Evolutionary conservation across 139 green algal genomes (phyloP), one percentile per base, ranked within the genome.

Genomic region (Coelastrella sp.): DNA sequence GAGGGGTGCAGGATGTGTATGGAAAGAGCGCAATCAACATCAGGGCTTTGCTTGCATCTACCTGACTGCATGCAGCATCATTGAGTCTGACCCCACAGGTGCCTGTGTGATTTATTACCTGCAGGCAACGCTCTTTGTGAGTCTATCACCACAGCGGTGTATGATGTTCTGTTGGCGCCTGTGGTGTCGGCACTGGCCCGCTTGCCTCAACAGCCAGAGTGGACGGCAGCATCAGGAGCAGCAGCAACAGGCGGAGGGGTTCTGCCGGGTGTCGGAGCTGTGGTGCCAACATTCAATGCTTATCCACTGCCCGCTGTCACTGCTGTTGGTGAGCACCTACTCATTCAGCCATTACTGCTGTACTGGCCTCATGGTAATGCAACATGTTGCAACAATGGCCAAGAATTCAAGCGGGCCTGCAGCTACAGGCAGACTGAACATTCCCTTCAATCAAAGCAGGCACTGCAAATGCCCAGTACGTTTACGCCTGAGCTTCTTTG

Each of bases 271-370:
- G 49, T 70, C 25, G 82, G 27, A n/a, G 92, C 92, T 22, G 78
- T 79, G 22, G 90, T 99, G 83, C 97, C 97, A 0, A 94, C 93
- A 65, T 99, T 99, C 93, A 96, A 92, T 76, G 93, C 96, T 10
- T 98, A 98, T 78, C 97, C 97, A 6, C 93, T 97, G 89, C 90
- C 93, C 20, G 95, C 96, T 74, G 90, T 98, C 19, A 98, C 96
- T 25, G 83, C 91, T 35, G 89, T 95, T 35, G 97, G 97, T 0
- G 97, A 99, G 92, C 97, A 99, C 82, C 91, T 99, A 24, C 97
- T 99, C 93, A 96, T 95, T 82, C 92, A 99, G 94, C 97, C 97
- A 25, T 96, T 98, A 91, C 95, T 96, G 89, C 93, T 99, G 82
- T 49, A 49, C 35, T 49, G 35, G 35, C 35, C 35, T 49, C 35